Percentiles rank a stretch among this genome's conserved stretches.
Evolutionary conservation across 345 rosid genomes (phyloP).

Genomic region (Trapa incisa): DNA sequence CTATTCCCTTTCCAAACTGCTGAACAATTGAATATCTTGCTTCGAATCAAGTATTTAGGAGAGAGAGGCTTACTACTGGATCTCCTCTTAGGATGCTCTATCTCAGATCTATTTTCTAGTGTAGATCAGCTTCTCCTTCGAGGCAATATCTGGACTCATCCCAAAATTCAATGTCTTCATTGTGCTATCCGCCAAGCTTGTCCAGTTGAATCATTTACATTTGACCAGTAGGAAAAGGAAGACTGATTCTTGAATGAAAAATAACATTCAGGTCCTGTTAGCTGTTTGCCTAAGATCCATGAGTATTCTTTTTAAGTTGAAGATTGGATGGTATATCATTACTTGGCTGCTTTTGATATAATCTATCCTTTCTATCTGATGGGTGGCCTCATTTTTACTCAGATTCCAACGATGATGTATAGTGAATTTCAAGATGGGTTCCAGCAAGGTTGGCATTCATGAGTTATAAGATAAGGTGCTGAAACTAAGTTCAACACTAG

Average conservation of each 20-base stretch:
- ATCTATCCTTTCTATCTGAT: neutral
- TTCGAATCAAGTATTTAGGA: no score
- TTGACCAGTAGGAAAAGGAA: neutral
- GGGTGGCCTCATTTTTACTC: constrained; percentile 33
- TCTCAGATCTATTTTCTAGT: constrained; percentile 2
- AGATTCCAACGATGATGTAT: constrained; percentile 98
- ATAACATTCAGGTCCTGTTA: neutral
- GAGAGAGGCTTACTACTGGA: constrained; percentile 12
- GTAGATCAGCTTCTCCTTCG: constrained; percentile 6
- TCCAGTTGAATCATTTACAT: neutral
- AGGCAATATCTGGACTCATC: neutral
- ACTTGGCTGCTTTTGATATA: neutral
- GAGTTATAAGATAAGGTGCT: constrained; percentile 50
- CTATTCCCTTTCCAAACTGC: neutral
- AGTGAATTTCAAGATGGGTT: constrained; percentile 54
- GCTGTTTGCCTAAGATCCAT: neutral
- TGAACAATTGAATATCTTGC: no score
- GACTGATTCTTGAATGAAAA: neutral
- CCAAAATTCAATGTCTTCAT: neutral
- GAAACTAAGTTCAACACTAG: constrained; percentile 19
- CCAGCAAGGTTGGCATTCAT: constrained; percentile 37
- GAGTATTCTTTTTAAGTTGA: neutral
- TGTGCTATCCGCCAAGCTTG: neutral
- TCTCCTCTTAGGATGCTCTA: constrained; percentile 12
- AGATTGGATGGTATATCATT: neutral